Percentiles rank a stretch among this genome's conserved stretches.
phyloP scores from a whole-genome alignment of 768 basidiomycete genomes.

The Pleurotus eryngii region DNA sequence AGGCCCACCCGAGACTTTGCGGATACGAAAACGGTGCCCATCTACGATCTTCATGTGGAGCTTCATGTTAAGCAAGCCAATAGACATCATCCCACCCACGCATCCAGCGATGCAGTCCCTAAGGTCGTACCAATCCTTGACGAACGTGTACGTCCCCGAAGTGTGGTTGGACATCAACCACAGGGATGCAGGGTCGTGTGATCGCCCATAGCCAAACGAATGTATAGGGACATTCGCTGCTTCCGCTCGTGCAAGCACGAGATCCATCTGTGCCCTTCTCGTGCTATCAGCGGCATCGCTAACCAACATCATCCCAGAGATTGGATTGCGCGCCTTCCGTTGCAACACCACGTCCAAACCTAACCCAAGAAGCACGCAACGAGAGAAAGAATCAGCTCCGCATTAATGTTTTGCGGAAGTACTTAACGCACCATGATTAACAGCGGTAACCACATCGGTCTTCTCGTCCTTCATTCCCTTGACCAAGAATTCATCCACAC shows the following conservation, averaged over 20 bases:
- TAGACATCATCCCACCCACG: slow-evolving; percentile 95
- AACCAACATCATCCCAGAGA: slow-evolving; percentile 90
- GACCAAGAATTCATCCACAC: slow-evolving; percentile 54
- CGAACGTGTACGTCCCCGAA: slow-evolving; percentile 95
- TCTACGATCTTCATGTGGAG: slow-evolving; percentile 94
- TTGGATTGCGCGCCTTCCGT: slow-evolving; percentile 85
- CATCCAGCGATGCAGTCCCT: slow-evolving; percentile 91
- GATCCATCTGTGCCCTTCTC: slow-evolving; percentile 94
- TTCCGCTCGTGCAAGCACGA: slow-evolving; percentile 94
- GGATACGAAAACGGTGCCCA: slow-evolving; percentile 83
- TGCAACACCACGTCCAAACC: slow-evolving; percentile 93
- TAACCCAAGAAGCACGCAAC: slow-evolving; percentile 21
- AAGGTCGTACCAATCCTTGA: slow-evolving; percentile 97
- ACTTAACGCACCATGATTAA: slow-evolving; percentile 73
- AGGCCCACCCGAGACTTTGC: slow-evolving; percentile 91
- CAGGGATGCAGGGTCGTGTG: slow-evolving; percentile 94
- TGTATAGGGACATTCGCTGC: slow-evolving; percentile 97
- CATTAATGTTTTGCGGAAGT: too few relatives aligned
- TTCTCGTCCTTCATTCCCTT: slow-evolving; percentile 85
- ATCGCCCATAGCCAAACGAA: slow-evolving; percentile 93
- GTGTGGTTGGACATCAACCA: slow-evolving; percentile 99
- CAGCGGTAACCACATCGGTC: slow-evolving; percentile 97
- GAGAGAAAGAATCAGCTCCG: too few relatives aligned
- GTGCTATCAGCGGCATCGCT: slow-evolving; percentile 92
- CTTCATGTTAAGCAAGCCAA: slow-evolving; percentile 90